Percentiles rank a stretch among this genome's conserved stretches.
Evolutionary conservation across 208 protist species (phyloP).

Genomic region (Trypanosoma scelopori): DNA sequence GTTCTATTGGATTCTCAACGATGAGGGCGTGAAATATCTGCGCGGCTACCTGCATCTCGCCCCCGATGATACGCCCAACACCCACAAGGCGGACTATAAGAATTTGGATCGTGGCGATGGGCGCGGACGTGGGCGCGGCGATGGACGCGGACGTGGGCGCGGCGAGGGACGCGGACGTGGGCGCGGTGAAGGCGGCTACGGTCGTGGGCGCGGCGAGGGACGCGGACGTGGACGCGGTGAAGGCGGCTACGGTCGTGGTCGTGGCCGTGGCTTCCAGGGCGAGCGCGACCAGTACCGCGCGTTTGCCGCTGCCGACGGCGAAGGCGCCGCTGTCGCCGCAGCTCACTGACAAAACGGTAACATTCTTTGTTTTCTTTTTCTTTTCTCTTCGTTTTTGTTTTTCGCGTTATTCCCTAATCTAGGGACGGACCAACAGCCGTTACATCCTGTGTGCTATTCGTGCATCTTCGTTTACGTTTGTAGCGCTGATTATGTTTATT

Average conservation of each 20-base stretch:
- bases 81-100: slow-evolving; percentile 70
- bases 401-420: slow-evolving; percentile 10
- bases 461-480: no score
- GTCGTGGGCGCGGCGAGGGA: slow-evolving; percentile 19
- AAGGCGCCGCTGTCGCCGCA: slow-evolving; percentile 30
- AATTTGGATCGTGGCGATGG: slow-evolving; percentile 58
- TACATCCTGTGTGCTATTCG: no score
- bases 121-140: slow-evolving; percentile 40
- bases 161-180: slow-evolving; percentile 36
- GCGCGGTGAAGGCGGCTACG: slow-evolving; percentile 41
- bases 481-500: no score
- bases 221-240: slow-evolving; percentile 53
- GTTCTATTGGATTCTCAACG: slow-evolving; percentile 95
- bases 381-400: slow-evolving; percentile 18
- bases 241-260: slow-evolving; percentile 54
- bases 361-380: slow-evolving; percentile 23
- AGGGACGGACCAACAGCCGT: background rate
- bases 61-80: slow-evolving; percentile 86
- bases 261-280: slow-evolving; percentile 77
- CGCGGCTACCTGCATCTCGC: slow-evolving; percentile 92
- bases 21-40: slow-evolving; percentile 92
- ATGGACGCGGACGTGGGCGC: slow-evolving; percentile 39
- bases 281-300: slow-evolving; percentile 80
- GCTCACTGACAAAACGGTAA: slow-evolving; percentile 48
- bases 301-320: slow-evolving; percentile 36